Evolutionary conservation across 2,329 filamentous ascomycete species (phyloP).

Genomic region (Pseudopithomyces chartarum): DNA sequence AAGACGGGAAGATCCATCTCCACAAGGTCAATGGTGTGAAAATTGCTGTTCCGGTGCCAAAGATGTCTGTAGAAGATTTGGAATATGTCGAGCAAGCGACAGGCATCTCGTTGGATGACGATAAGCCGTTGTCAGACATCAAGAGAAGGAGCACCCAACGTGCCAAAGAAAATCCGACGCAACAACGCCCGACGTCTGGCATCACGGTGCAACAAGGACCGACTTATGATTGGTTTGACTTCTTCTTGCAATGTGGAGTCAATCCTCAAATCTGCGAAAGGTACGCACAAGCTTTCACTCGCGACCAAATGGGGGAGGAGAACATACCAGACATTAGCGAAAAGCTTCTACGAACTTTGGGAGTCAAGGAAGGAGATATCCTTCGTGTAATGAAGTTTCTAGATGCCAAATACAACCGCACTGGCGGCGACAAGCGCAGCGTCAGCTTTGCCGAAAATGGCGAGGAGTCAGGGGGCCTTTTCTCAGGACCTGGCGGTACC

Average conservation of each 20-base stretch:
- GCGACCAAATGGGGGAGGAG: constrained; percentile 95
- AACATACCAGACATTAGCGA: constrained; percentile 88
- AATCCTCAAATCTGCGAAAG: constrained; percentile 91
- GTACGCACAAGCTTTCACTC: constrained; percentile 85
- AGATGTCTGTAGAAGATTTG: constrained; percentile 94
- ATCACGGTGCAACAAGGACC: constrained; percentile 70
- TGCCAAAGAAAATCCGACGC: constrained; percentile 56
- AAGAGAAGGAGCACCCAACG: constrained; percentile 56
- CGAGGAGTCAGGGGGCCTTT: constrained; percentile 69
- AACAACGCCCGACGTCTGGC: constrained; percentile 52
- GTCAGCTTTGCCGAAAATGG: constrained; percentile 65
- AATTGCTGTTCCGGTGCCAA: constrained; percentile 91
- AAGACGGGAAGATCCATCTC: constrained; percentile 95
- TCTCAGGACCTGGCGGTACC: constrained; percentile 89
- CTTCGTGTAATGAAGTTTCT: constrained; percentile 91
- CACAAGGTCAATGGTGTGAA: constrained; percentile 99
- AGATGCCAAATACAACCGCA: constrained; percentile 78
- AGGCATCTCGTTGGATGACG: constrained; percentile 86
- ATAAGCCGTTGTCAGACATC: constrained; percentile 89
- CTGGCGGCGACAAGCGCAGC: constrained; percentile 58
- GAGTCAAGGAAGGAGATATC: constrained; percentile 95
- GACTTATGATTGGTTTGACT: constrained; percentile 98
- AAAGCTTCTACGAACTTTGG: constrained; percentile 80
- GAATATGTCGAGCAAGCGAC: constrained; percentile 91
- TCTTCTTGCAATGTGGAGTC: constrained; percentile 92